phyloP scores from a whole-genome alignment of 305 asterid species.

The Fraxinus baroniana region DNA sequence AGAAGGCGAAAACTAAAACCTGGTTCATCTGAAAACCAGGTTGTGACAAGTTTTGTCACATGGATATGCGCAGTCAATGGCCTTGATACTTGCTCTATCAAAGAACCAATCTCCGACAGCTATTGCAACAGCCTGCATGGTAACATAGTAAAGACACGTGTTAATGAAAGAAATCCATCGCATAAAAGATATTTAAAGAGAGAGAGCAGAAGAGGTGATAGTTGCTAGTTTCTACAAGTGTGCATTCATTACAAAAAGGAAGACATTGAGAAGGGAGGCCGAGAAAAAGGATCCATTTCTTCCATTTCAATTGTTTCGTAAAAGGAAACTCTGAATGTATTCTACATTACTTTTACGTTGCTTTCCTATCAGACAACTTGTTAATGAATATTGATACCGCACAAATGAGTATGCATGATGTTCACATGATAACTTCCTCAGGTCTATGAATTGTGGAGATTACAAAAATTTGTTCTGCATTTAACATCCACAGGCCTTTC shows the following conservation, averaged over 20 bases:
- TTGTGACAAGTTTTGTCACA: conserved; percentile 83
- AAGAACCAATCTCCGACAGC: conserved; percentile 95
- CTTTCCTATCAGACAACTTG: not conserved
- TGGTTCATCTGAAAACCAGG: conserved; percentile 57
- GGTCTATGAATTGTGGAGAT: not conserved
- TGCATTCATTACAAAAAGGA: not conserved
- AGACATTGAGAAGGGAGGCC: not conserved
- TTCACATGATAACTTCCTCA: not conserved
- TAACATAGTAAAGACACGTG: conserved; percentile 33
- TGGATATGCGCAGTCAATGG: conserved; percentile 89
- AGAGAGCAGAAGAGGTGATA: conserved; percentile 14
- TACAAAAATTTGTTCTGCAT: not conserved
- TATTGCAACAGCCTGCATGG: conserved; percentile 67
- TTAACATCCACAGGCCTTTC: not conserved
- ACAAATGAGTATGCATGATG: not conserved
- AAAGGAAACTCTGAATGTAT: not conserved
- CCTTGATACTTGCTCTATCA: conserved; percentile 49
- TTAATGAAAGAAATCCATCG: not conserved
- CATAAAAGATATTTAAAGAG: conserved; percentile 26
- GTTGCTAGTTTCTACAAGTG: not conserved
- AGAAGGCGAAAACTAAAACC: not conserved
- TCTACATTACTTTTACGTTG: not conserved
- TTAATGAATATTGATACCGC: not conserved
- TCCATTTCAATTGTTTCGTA: not conserved
- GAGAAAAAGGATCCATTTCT: not conserved